Conservation (phyloP, 2,329 filamentous ascomycete genomes). For the Metarhizium rileyi region DNA sequence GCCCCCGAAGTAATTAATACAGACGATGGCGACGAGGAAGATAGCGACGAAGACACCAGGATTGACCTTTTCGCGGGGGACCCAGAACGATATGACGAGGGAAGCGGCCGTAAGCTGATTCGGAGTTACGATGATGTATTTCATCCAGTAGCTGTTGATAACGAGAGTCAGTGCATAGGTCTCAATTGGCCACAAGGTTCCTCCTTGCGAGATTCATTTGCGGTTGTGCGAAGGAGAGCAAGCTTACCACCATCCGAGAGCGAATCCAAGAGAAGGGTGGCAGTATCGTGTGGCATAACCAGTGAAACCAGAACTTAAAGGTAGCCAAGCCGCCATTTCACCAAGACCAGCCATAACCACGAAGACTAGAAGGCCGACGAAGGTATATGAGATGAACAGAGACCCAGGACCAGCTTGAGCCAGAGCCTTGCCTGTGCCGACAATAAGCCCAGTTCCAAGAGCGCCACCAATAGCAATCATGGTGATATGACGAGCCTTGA, state of each 20-base stretch:
- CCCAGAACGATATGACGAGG: conserved; percentile 72
- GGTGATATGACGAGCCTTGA: conserved; percentile 45
- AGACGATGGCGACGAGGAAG: conserved; percentile 52
- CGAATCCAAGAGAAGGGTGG: conserved; percentile 72
- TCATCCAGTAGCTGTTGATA: conserved; percentile 45
- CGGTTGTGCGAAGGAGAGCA: background rate
- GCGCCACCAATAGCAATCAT: conserved; percentile 65
- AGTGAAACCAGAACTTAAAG: conserved; percentile 68
- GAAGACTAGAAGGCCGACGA: conserved; percentile 65
- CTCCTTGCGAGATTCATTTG: background rate
- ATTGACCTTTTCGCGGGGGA: conserved; percentile 54
- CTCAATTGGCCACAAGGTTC: background rate
- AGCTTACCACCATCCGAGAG: conserved; percentile 60
- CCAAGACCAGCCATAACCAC: conserved; percentile 74
- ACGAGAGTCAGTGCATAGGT: background rate
- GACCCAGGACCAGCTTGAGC: conserved; percentile 50
- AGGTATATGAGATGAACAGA: conserved; percentile 61
- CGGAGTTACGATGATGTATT: conserved; percentile 80
- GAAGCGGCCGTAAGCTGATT: conserved; percentile 78
- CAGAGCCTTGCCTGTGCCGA: conserved; percentile 51
- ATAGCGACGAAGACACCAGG: conserved; percentile 72
- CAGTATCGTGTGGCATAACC: conserved; percentile 72
- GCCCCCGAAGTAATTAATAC: conserved; percentile 53
- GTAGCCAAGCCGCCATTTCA: conserved; percentile 79
- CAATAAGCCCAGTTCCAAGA: conserved; percentile 64